These are phyloP conservation scores for Teratosphaeria zuluensis DNA, from an alignment of 2,329 filamentous ascomycete genomes.

Conservation along the genomic window DNA sequence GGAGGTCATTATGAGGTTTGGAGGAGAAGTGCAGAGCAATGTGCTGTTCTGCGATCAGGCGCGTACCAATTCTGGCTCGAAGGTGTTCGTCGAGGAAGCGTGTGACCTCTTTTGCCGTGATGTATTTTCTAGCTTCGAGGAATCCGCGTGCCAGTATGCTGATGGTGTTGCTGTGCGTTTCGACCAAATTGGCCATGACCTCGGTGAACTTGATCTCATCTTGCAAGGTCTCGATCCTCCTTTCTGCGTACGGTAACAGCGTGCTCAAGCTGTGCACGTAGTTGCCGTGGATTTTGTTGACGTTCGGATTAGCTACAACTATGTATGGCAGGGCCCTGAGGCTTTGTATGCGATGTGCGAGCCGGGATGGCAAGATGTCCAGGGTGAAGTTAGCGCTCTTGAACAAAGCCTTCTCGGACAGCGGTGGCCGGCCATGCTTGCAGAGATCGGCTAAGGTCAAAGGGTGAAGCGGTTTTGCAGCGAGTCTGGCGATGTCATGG, in stretches of 20 bases:
- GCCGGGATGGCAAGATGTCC: slow-evolving; percentile 77
- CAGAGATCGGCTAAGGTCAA: slow-evolving; percentile 82
- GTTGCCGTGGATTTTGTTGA: slow-evolving; percentile 89
- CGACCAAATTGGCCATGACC: slow-evolving; percentile 87
- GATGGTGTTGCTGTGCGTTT: slow-evolving; percentile 90
- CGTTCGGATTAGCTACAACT: slow-evolving; percentile 94
- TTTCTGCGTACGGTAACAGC: slow-evolving; percentile 71
- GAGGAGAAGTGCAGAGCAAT: slow-evolving; percentile 74
- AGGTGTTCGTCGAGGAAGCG: slow-evolving; percentile 88
- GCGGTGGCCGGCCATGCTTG: slow-evolving; percentile 77
- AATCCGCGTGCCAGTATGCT: slow-evolving; percentile 86
- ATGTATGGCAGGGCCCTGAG: slow-evolving; percentile 92
- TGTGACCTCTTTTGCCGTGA: slow-evolving; percentile 73
- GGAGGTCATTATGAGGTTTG: slow-evolving; percentile 57
- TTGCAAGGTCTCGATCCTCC: slow-evolving; percentile 63
- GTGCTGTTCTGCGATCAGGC: slow-evolving; percentile 92
- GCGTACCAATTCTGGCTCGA: slow-evolving; percentile 84
- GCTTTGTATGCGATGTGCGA: slow-evolving; percentile 88
- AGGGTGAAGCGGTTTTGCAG: slow-evolving; percentile 66
- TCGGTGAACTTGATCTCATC: slow-evolving; percentile 89
- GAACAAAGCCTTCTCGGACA: slow-evolving; percentile 70
- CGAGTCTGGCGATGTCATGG: slow-evolving; percentile 68
- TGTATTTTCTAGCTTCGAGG: slow-evolving; percentile 85
- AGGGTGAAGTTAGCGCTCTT: slow-evolving; percentile 94
- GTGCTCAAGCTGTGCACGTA: slow-evolving; percentile 90